Evolutionary conservation across 2,329 filamentous ascomycete species (phyloP).

Genomic region (Pseudohalonectria lignicola): DNA sequence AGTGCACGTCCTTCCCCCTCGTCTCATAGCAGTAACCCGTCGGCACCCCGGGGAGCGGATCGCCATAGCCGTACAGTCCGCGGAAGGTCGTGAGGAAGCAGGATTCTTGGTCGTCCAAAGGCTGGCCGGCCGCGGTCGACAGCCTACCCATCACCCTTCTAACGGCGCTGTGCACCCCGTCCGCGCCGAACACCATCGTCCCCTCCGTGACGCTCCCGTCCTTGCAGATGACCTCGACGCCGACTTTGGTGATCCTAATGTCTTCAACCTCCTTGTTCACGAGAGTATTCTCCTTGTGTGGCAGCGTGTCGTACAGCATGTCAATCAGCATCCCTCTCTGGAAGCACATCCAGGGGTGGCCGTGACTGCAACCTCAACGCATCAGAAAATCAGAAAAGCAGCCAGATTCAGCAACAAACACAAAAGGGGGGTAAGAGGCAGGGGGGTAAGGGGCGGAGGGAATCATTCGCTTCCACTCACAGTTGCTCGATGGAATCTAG

Average conservation of each 20-base stretch:
- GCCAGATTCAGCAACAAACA: too few relatives aligned
- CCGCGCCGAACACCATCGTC: slow-evolving; percentile 13
- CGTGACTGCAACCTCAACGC: too few relatives aligned
- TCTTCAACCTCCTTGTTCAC: slow-evolving; percentile 8
- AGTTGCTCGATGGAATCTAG: slow-evolving; percentile 8
- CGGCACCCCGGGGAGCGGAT: background rate
- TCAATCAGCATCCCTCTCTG: slow-evolving; percentile 8
- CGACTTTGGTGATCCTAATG: slow-evolving; percentile 7
- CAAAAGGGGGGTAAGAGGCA: too few relatives aligned
- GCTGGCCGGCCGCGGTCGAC: slow-evolving; percentile 5
- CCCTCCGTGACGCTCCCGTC: slow-evolving; percentile 11
- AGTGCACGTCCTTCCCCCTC: background rate
- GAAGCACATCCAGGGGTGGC: slow-evolving; percentile 12
- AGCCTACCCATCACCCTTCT: slow-evolving; percentile 8
- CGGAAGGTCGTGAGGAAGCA: background rate
- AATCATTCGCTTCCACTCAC: slow-evolving; percentile 1
- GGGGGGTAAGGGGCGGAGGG: background rate
- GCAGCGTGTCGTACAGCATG: slow-evolving; percentile 10
- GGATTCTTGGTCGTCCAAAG: background rate
- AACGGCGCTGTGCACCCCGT: slow-evolving; percentile 13
- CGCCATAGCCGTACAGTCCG: background rate
- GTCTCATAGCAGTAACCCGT: background rate
- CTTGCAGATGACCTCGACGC: slow-evolving; percentile 9
- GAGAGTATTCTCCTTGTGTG: slow-evolving; percentile 7
- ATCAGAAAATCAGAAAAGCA: too few relatives aligned